Base-by-base conservation (phyloP, 768 basidiomycete species). In the Tephrocybe sp. region DNA sequence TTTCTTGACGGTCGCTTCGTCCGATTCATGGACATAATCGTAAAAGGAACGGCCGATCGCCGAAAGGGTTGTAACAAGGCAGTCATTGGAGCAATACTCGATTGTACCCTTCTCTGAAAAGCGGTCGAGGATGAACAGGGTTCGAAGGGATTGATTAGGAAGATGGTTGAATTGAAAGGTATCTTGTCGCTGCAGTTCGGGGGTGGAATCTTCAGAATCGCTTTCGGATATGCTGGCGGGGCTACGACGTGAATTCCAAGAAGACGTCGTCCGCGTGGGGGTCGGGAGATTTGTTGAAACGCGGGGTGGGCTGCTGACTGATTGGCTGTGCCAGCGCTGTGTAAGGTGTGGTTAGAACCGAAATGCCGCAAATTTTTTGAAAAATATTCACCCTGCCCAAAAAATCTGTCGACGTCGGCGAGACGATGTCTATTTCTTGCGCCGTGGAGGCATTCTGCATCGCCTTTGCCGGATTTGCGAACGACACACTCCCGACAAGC, bases 391-490 rank as follows among this genome's bases (percentile, higher is more conserved):
- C 81, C 52, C 76, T 69, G 60, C 78, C 77, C 56, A 82, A 73
- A 50, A 80, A 77, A 55, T 77, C 75, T 21, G 69, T 64, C 5
- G 77, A 75, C 22, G 65, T 69, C 29, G 86, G 85, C 1, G 86
- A 80, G 45, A 90, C 77, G 24, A 91, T 80, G 16, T 81, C 80
- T 53, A 91, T 81, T 67, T 91, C 88, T 65, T 89, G 87, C 0
- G 88, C 89, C 0, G 88, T 91, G 12, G 88, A 88, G 13, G 85
- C 86, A 58, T 84, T 89, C 59, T 90, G 86, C 57, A 90, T 73
- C 0, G 86, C 83, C 61, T 88, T 88, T 19, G 84, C 83, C 8
- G 86, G 83, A 38, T 78, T 77, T 3, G 88, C 88, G 59, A 86
- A 88, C 1, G 89, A 88, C 25, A 91, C 83, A 54, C 85, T 86